Base-by-base conservation (phyloP, 176 grass and related monocot genomes). In the Avena eriantha region DNA sequence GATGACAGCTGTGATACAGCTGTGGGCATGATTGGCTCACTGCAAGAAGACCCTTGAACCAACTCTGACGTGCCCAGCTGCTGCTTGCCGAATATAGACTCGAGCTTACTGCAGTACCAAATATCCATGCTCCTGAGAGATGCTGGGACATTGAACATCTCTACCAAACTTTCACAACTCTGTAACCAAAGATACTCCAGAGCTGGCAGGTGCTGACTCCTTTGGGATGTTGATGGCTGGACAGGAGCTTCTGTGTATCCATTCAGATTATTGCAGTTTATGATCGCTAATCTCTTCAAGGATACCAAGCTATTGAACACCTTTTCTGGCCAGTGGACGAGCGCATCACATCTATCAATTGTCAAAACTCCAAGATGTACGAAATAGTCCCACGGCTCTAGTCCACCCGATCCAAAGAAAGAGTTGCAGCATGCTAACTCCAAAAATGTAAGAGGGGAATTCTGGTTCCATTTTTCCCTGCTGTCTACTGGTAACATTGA, bases 301-400 rank as follows among this genome's bases (percentile, higher is more conserved):
- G 66, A 69, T 10, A 69, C 66, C 66, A 69, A 39, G 17, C 33
- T 39, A 19, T 39, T 8, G 34, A 39, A 69, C 66, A 19, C 66
- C 10, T 39, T 9, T 7, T 48, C 22, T 26, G 78, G 78, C 39
- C 78, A 80, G 78, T 80, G 15, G 39, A 80, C 5, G 39, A 80
- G 78, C 13, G 0, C 34, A 69, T 31, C 15, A 2, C 49, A 56
- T 0, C 0, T 0, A 0, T 0, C 0, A 57, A 86, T 83, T 1
- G 0, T 0, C 34, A 83, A 13, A 3, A 8, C 14, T 19, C 26
- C 4, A 26, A 73, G 35, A 0, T 46, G 67, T 7, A 45, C 34
- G 19, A 83, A 43, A 46, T 54, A 83, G 15, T 3, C 70, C 68
- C 51, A 83, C 4, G 43, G 2, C n/a, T 10, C n/a, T 23, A 24